Evolutionary conservation across 2,329 filamentous ascomycete genomes (phyloP).

Genomic region (Cyphellophora attinorum): DNA sequence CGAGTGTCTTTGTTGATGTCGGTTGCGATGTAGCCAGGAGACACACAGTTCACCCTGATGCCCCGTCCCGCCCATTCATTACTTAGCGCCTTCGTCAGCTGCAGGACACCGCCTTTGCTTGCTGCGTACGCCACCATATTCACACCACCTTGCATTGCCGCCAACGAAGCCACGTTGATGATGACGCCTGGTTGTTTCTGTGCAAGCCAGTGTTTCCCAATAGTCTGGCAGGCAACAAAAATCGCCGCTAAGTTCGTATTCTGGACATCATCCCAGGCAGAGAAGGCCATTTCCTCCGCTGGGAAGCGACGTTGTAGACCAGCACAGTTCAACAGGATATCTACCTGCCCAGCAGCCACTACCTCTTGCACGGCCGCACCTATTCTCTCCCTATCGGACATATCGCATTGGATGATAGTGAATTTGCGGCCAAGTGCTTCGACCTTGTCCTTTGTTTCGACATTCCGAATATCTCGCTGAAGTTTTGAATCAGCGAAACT

Average conservation of each 20-base stretch:
- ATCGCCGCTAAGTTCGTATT: slow-evolving; percentile 27
- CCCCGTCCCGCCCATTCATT: slow-evolving; percentile 75
- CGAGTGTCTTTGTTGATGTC: slow-evolving; percentile 8
- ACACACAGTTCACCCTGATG: slow-evolving; percentile 75
- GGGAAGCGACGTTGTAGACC: slow-evolving; percentile 1
- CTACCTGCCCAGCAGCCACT: not conserved
- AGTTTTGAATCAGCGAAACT: not conserved
- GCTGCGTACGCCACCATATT: slow-evolving; percentile 74
- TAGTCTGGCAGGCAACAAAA: slow-evolving; percentile 25
- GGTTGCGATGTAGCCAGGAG: slow-evolving; percentile 48
- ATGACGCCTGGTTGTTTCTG: slow-evolving; percentile 49
- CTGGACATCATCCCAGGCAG: slow-evolving; percentile 25
- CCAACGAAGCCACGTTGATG: slow-evolving; percentile 60
- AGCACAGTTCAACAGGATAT: slow-evolving; percentile 4
- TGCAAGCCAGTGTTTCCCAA: slow-evolving; percentile 42
- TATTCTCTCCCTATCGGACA: slow-evolving; percentile 3
- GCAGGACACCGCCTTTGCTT: slow-evolving; percentile 71
- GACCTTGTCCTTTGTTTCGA: slow-evolving; percentile 5
- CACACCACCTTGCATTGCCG: slow-evolving; percentile 67
- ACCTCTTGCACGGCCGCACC: slow-evolving; percentile 2
- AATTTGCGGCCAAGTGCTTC: slow-evolving; percentile 8
- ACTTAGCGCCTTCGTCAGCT: slow-evolving; percentile 71
- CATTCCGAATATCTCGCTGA: slow-evolving; percentile 7
- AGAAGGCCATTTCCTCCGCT: slow-evolving; percentile 49
- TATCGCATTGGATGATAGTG: slow-evolving; percentile 10